Evolutionary conservation across 192 early-diverging fungal species (phyloP).

Genomic region (Backusella macrospora): DNA sequence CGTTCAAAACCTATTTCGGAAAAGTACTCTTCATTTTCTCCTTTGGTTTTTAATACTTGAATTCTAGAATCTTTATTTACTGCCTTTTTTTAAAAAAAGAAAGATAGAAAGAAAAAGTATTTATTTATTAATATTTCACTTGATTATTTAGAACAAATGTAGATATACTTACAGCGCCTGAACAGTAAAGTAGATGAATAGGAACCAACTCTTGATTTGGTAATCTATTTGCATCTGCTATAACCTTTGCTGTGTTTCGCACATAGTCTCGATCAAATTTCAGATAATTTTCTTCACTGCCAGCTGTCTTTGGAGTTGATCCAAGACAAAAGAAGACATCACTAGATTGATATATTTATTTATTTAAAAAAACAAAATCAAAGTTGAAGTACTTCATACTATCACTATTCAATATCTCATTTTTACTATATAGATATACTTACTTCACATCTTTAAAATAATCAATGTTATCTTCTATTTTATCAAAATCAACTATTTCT

Average conservation of each 20-base stretch:
- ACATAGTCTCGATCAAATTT: slow-evolving; percentile 83
- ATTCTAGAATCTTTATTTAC: neutral
- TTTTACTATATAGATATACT: slow-evolving; percentile 34
- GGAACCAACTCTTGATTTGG: slow-evolving; percentile 31
- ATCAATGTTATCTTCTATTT: slow-evolving; percentile 46
- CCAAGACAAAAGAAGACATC: slow-evolving; percentile 75
- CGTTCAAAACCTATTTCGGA: slow-evolving; percentile 7
- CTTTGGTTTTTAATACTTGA: slow-evolving; percentile 66
- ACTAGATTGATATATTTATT: too few species aligned
- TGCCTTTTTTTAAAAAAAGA: neutral
- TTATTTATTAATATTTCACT: neutral
- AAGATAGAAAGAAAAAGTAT: neutral
- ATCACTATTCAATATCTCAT: too few species aligned
- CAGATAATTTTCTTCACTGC: slow-evolving; percentile 63
- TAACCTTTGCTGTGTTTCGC: slow-evolving; percentile 60
- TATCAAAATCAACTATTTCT: slow-evolving; percentile 77
- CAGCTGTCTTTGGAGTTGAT: slow-evolving; percentile 67
- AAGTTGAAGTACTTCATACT: too few species aligned
- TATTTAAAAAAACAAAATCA: too few species aligned
- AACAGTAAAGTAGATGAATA: slow-evolving; percentile 56
- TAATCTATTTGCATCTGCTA: slow-evolving; percentile 55
- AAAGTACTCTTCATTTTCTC: slow-evolving; percentile 69
- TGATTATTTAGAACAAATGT: neutral
- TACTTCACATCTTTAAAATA: slow-evolving; percentile 51
- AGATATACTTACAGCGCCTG: slow-evolving; percentile 35